Conservation (phyloP, 306 rosid genomes). For the Vigna angularis region DNA sequence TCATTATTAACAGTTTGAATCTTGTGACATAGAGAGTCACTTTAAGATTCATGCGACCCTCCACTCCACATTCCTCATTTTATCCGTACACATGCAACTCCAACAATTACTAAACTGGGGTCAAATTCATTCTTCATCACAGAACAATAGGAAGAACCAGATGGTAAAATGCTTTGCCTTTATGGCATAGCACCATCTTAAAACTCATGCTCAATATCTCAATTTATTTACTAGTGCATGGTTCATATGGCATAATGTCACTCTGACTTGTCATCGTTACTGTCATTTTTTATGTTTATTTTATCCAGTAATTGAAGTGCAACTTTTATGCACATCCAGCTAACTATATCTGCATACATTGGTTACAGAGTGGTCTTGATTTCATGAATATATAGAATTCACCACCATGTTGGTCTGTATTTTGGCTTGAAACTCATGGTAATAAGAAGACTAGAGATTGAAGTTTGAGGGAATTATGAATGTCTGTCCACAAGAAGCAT, state of each 20-base stretch:
- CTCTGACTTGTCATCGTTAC: constrained; percentile 42
- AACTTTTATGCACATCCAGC: constrained; percentile 20
- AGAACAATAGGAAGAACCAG: constrained; percentile 21
- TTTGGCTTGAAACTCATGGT: constrained; percentile 28
- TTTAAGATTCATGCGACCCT: constrained; percentile 51
- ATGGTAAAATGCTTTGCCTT: constrained; percentile 33
- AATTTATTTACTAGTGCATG: constrained; percentile 39
- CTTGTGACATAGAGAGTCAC: constrained; percentile 52
- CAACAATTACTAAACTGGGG: constrained; percentile 40
- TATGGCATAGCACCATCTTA: constrained; percentile 21
- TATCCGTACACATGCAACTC: constrained; percentile 12
- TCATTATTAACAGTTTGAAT: constrained; percentile 84
- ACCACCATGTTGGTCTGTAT: constrained; percentile 12
- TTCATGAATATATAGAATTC: constrained; percentile 43
- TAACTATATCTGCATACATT: constrained; percentile 15
- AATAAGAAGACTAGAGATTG: constrained; percentile 25
- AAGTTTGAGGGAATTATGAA: constrained; percentile 24
- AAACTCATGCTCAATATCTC: constrained; percentile 31
- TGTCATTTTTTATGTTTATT: neutral
- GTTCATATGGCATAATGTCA: constrained; percentile 40
- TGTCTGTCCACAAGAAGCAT: constrained; percentile 31
- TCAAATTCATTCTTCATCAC: constrained; percentile 39
- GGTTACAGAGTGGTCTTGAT: constrained; percentile 24
- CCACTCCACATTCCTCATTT: constrained; percentile 48
- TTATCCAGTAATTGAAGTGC: constrained; percentile 6